phyloP scores from a whole-genome alignment of 306 rosid species.

The Dalbergia cochinchinensis region DNA sequence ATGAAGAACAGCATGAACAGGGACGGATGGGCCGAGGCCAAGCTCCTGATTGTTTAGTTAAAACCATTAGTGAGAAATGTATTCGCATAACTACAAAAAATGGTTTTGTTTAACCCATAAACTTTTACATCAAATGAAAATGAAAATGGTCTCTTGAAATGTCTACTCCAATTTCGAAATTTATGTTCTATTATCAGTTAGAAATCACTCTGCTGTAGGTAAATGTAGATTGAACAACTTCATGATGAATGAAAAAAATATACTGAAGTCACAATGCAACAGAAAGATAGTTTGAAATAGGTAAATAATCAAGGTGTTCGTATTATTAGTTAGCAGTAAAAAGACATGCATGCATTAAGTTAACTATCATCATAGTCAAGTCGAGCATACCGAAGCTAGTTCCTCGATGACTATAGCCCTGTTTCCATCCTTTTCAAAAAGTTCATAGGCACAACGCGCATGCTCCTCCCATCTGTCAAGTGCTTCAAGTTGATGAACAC shows the following conservation, averaged over 20 bases:
- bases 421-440: conserved; percentile 81
- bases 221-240: neutral
- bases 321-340: neutral
- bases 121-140: neutral
- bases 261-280: conserved; percentile 15
- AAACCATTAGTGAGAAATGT: conserved; percentile 31
- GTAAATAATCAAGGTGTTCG: neutral
- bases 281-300: neutral
- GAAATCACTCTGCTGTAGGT: conserved; percentile 9
- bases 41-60: conserved; percentile 67
- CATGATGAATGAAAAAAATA: conserved; percentile 12
- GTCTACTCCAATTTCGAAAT: neutral
- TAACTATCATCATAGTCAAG: conserved; percentile 3
- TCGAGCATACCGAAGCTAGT: conserved; percentile 75
- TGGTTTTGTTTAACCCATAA: neutral
- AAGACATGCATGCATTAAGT: conserved; percentile 12
- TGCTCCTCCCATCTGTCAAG: conserved; percentile 77
- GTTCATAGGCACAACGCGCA: conserved; percentile 78
- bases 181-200: neutral
- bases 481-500: conserved; percentile 78
- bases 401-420: conserved; percentile 80
- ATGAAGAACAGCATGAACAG: conserved; percentile 81
- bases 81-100: neutral
- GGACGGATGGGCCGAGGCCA: conserved; percentile 79
- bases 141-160: conserved; percentile 12